These are phyloP conservation scores for Rhodotorula sp. DNA, from an alignment of 1,284 basidiomycete species.

Conservation along the genomic window DNA sequence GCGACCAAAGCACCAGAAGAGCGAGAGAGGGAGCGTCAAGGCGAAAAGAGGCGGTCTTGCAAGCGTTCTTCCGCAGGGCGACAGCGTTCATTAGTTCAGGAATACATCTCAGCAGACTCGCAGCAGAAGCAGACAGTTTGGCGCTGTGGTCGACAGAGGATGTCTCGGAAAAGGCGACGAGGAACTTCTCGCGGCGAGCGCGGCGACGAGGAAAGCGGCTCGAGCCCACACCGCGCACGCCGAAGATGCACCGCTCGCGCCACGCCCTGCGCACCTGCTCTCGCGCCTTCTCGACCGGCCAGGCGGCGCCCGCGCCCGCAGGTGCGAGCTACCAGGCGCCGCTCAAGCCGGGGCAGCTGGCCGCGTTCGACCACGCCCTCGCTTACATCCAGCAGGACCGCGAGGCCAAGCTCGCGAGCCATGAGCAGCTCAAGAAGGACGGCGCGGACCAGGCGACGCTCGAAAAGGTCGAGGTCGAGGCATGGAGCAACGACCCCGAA, in stretches of 20 bases:
- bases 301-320: not conserved
- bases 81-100: too few species aligned
- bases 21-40: too few species aligned
- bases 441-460: slow-evolving; percentile 49
- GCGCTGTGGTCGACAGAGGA: not conserved
- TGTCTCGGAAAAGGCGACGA: not conserved
- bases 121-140: too few species aligned
- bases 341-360: slow-evolving; percentile 65
- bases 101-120: too few species aligned
- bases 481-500: slow-evolving; percentile 72
- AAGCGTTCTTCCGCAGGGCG: too few species aligned
- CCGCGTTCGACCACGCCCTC: slow-evolving; percentile 80
- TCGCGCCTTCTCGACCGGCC: slow-evolving; percentile 18
- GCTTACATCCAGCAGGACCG: slow-evolving; percentile 61
- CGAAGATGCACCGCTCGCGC: slow-evolving; percentile 22
- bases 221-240: not conserved
- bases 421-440: slow-evolving; percentile 48
- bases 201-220: not conserved
- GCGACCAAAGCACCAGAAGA: too few species aligned
- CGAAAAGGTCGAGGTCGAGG: slow-evolving; percentile 63
- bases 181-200: not conserved
- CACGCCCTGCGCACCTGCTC: slow-evolving; percentile 10
- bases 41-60: too few species aligned
- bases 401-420: slow-evolving; percentile 55
- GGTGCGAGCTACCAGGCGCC: slow-evolving; percentile 46